phyloP scores from a whole-genome alignment of 176 grass and related monocot species.

The Hyparrhenia diplandra region DNA sequence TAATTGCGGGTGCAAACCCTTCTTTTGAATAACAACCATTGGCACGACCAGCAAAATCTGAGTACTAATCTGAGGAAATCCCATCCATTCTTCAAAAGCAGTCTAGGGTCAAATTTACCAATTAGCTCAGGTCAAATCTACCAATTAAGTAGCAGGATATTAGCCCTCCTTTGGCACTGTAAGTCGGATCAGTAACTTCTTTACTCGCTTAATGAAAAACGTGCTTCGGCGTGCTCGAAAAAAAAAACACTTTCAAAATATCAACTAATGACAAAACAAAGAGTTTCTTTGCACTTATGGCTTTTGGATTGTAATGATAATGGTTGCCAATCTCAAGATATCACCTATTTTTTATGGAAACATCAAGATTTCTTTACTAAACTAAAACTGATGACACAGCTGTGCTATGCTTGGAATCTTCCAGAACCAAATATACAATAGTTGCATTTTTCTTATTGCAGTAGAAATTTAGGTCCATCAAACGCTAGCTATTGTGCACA shows the following conservation, averaged over 20 bases:
- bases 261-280: background rate
- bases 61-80: too few species aligned
- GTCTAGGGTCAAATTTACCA: too few species aligned
- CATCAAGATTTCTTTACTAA: background rate
- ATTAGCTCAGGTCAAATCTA: too few species aligned
- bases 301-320: background rate
- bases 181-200: background rate
- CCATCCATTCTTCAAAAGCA: too few species aligned
- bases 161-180: too few species aligned
- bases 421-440: background rate
- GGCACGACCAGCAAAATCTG: too few species aligned
- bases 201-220: too few species aligned
- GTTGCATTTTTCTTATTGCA: background rate
- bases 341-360: background rate
- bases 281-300: background rate
- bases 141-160: too few species aligned
- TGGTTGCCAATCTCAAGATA: background rate
- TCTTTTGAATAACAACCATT: too few species aligned
- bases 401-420: background rate
- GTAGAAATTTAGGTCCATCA: background rate
- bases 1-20: background rate
- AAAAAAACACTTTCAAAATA: background rate
- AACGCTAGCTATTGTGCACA: background rate
- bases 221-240: too few species aligned
- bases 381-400: background rate